A percentile compares a stretch with the other conserved stretches of the same genome.
Conservation (phyloP, 1,139 yeast species). For the Torulaspora globosa region DNA sequence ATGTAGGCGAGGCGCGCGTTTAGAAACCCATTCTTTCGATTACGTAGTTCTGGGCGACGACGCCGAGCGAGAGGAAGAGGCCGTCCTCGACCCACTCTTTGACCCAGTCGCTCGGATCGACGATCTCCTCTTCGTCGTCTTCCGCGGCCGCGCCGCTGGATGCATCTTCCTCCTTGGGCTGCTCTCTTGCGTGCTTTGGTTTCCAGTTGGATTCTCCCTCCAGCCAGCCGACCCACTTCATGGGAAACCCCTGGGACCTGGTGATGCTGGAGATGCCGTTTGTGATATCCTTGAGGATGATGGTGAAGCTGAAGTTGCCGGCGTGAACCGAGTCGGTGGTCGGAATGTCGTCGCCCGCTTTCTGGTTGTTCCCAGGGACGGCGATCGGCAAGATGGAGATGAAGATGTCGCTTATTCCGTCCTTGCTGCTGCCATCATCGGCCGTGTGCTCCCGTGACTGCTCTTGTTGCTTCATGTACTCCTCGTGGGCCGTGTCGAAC, state of each 20-base stretch:
- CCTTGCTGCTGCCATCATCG: conserved; percentile 34
- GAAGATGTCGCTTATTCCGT: conserved; percentile 59
- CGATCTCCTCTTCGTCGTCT: conserved; percentile 40
- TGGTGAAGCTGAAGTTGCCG: conserved; percentile 59
- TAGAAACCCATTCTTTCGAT: conserved; percentile 79
- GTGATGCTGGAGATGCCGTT: conserved; percentile 71
- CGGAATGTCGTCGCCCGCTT: conserved; percentile 38
- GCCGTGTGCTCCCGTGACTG: conserved; percentile 27
- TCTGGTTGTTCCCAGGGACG: conserved; percentile 27
- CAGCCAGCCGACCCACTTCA: conserved; percentile 85
- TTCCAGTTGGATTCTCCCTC: conserved; percentile 44
- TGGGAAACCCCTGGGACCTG: conserved; percentile 85
- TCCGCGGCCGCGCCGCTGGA: conserved; percentile 20
- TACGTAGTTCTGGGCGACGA: conserved; percentile 85
- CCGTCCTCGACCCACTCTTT: conserved; percentile 86
- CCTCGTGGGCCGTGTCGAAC: conserved; percentile 39
- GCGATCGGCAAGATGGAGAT: conserved; percentile 68
- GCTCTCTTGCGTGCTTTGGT: conserved; percentile 29
- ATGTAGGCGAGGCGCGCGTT: conserved; percentile 3
- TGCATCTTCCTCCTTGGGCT: conserved; percentile 14
- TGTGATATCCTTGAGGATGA: conserved; percentile 70
- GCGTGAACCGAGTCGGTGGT: conserved; percentile 40
- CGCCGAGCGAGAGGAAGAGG: conserved; percentile 72
- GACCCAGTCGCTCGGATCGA: conserved; percentile 97
- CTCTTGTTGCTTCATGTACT: conserved; percentile 30